Base-by-base conservation (phyloP, 1,139 yeast species). In the Yamadazyma aaseri region DNA sequence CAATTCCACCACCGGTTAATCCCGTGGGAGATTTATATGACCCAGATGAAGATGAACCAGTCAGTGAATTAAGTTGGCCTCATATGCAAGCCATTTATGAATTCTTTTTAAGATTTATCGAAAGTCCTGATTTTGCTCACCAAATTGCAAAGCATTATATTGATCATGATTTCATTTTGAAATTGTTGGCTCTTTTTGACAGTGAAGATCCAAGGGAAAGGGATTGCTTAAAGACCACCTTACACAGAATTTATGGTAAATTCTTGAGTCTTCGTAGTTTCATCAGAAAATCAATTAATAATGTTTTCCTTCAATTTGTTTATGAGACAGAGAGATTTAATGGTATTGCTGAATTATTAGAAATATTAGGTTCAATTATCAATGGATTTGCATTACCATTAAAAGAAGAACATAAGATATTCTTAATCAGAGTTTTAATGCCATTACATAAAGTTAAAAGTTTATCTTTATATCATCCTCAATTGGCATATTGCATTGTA, bases 31-130 rank as follows among this genome's bases (percentile, higher is more conserved):
- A 94, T 43, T 75, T 92, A 18, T 94, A 77, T 58, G 98, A 94
- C 52, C 98, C 99, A 0, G 98, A 92, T 64, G 99, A 92, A 63
- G 98, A 92, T 63, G 99, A 92, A 61, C 97, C 97, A 2, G 95
- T 92, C 27, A 80, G 81, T 52, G 98, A 94, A 56, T 79, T 92
- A 42, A 92, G 97, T 5, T 92, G 99, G 99, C 96, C 98, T 4
- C 99, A 92, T 58, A 92, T 94, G 97, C 95, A 87, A 61, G 78
- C 90, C 28, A 95, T 90, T 28, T 92, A 94, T 63, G 97, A 92
- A 58, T 87, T 92, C 53, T 92, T 92, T 56, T 67, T 94, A 43
- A 71, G 96, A 51, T 92, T 92, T 61, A 83, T 92, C 42, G 98
- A 92, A 61, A 81, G 92, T 45, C 95, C 96, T 4, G 97, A 90